A percentile compares a stretch with the other conserved stretches of the same genome.
phyloP scores from a whole-genome alignment of 805 yeast genomes.

The Candida odintsovae region DNA sequence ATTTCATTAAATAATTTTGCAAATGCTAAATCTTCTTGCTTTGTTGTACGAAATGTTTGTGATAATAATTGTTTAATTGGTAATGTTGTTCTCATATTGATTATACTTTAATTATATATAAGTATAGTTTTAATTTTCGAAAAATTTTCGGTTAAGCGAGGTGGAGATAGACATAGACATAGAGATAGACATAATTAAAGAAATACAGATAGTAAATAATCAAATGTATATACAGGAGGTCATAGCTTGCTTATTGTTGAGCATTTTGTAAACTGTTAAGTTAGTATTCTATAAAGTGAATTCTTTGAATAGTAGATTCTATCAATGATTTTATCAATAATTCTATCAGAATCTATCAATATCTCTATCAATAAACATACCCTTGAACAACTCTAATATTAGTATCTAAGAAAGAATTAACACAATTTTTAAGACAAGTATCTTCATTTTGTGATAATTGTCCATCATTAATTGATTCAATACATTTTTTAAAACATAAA shows the following conservation, averaged over 20 bases:
- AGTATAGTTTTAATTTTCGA: neutral
- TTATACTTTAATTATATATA: too few relatives aligned
- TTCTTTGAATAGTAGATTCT: too few relatives aligned
- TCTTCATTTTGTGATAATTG: constrained; percentile 56
- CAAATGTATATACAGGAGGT: neutral
- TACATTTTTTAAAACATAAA: constrained; percentile 85
- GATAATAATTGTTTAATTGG: neutral
- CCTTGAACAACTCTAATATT: constrained; percentile 76
- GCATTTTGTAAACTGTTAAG: constrained; percentile 15
- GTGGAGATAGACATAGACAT: neutral
- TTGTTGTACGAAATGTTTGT: neutral
- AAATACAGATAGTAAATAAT: neutral
- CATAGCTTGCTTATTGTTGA: constrained; percentile 9
- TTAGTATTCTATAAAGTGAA: too few relatives aligned
- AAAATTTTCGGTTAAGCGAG: neutral
- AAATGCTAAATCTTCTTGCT: constrained; percentile 4
- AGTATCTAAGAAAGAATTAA: constrained; percentile 81
- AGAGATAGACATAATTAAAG: too few relatives aligned
- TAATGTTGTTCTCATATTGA: constrained; percentile 1
- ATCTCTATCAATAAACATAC: too few relatives aligned
- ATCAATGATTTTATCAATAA: too few relatives aligned
- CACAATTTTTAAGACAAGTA: constrained; percentile 71
- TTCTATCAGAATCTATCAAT: too few relatives aligned
- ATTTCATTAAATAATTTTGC: constrained; percentile 1
- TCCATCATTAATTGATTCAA: constrained; percentile 40